Evolutionary conservation across 1,284 basidiomycete genomes (phyloP).

Genomic region (Heterobasidion annosum): DNA sequence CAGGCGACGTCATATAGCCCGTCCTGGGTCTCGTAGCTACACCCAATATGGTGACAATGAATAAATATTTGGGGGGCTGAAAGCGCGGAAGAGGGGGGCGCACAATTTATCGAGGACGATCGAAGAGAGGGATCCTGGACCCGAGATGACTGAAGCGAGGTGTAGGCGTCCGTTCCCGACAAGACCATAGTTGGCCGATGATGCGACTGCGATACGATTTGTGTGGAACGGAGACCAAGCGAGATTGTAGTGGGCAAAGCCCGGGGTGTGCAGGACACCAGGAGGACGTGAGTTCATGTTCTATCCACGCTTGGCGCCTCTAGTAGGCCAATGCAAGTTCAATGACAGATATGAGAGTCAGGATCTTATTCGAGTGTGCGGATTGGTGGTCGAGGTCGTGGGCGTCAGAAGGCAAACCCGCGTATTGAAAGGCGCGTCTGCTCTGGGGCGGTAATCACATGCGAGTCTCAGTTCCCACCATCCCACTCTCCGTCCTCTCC

Average conservation of each 20-base stretch:
- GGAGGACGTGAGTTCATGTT: slow-evolving; percentile 17
- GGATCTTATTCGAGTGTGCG: too few species aligned
- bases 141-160: slow-evolving; percentile 46
- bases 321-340: too few species aligned
- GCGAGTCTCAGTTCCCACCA: slow-evolving; percentile 76
- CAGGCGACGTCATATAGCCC: slow-evolving; percentile 89
- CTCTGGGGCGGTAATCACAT: slow-evolving; percentile 29
- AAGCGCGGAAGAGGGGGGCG: slow-evolving; percentile 6
- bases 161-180: slow-evolving; percentile 90
- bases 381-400: background rate
- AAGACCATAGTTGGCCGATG: slow-evolving; percentile 90
- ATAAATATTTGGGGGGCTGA: slow-evolving; percentile 15
- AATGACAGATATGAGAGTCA: too few species aligned
- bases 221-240: slow-evolving; percentile 93
- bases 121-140: slow-evolving; percentile 32
- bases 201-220: slow-evolving; percentile 76
- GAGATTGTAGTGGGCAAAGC: slow-evolving; percentile 83
- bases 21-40: slow-evolving; percentile 90
- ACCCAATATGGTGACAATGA: slow-evolving; percentile 7
- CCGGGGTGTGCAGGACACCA: slow-evolving; percentile 58
- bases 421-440: background rate
- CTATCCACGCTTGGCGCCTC: too few species aligned
- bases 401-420: background rate
- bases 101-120: slow-evolving; percentile 63
- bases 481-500: slow-evolving; percentile 51